Evolutionary conservation across 2,329 filamentous ascomycete species (phyloP).

Genomic region (Diaporthe eres): DNA sequence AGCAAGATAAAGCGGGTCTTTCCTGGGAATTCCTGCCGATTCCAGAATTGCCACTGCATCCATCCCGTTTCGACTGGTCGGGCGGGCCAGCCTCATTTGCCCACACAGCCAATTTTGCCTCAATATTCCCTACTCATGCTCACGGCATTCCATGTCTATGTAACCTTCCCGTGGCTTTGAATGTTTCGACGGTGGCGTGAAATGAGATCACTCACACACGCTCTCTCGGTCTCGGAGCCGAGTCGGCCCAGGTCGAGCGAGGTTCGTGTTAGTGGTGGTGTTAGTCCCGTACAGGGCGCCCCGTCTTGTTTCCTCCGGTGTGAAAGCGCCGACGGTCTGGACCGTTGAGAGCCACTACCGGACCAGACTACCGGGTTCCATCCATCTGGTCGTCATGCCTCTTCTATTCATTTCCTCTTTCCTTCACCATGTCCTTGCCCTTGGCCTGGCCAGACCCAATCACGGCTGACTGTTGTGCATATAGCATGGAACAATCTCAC

Average conservation of each 20-base stretch:
- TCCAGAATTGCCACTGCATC: slow-evolving; percentile 1
- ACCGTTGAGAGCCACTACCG: slow-evolving; percentile 9
- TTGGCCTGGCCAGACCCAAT: background rate
- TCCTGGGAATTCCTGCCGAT: background rate
- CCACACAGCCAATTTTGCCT: background rate
- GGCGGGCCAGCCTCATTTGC: background rate
- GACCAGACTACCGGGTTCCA: slow-evolving; percentile 12
- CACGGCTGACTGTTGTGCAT: background rate
- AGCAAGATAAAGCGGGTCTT: slow-evolving; percentile 9
- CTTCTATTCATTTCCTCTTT: background rate
- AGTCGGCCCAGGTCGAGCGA: background rate
- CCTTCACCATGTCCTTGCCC: slow-evolving; percentile 5
- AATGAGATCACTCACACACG: slow-evolving; percentile 12
- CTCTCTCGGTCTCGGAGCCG: background rate
- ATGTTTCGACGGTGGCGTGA: background rate
- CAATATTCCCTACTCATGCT: background rate
- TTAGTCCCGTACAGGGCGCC: background rate
- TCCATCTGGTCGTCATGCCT: slow-evolving; percentile 3
- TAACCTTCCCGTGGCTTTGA: slow-evolving; percentile 5
- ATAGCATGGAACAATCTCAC: background rate
- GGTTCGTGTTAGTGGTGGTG: background rate
- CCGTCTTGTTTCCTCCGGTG: background rate
- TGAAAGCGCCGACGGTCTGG: slow-evolving; percentile 9
- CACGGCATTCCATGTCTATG: background rate
- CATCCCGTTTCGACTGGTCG: background rate